phyloP scores from a whole-genome alignment of 306 rosid genomes.

The Luffa aegyptiaca region DNA sequence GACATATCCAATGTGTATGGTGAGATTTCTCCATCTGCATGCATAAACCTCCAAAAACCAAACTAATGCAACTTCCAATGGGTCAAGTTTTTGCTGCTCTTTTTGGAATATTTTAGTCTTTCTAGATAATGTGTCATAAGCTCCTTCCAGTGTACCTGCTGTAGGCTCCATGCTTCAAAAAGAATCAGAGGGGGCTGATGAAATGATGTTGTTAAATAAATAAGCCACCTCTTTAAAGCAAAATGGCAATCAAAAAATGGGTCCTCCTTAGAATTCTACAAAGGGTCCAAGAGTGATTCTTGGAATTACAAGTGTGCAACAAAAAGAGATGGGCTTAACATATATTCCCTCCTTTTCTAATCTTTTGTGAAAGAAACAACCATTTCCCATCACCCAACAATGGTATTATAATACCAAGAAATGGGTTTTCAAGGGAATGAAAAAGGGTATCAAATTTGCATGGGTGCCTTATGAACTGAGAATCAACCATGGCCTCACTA shows the following conservation, averaged over 20 bases:
- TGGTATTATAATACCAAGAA: neutral
- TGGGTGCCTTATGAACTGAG: neutral
- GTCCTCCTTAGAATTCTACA: conserved; percentile 15
- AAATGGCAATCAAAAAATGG: conserved; percentile 1
- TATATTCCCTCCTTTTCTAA: neutral
- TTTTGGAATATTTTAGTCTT: conserved; percentile 5
- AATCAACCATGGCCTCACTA: neutral
- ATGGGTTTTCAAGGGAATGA: neutral
- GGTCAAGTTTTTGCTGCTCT: conserved; percentile 7
- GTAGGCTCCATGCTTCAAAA: neutral
- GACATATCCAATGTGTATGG: conserved; percentile 20
- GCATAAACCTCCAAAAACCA: conserved; percentile 24
- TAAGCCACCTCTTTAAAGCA: neutral
- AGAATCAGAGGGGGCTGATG: neutral
- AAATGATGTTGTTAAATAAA: conserved; percentile 7
- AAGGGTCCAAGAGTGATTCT: conserved; percentile 20
- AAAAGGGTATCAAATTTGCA: neutral
- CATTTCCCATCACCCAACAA: conserved; percentile 4
- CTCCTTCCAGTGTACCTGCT: neutral
- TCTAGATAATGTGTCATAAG: conserved; percentile 6
- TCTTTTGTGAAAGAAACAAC: neutral
- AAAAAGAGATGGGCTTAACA: conserved; percentile 21
- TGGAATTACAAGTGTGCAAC: conserved; percentile 23
- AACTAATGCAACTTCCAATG: conserved; percentile 17
- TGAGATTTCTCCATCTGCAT: conserved; percentile 28